phyloP scores from a whole-genome alignment of 331 rosid species.

The Rosa hybrid region DNA sequence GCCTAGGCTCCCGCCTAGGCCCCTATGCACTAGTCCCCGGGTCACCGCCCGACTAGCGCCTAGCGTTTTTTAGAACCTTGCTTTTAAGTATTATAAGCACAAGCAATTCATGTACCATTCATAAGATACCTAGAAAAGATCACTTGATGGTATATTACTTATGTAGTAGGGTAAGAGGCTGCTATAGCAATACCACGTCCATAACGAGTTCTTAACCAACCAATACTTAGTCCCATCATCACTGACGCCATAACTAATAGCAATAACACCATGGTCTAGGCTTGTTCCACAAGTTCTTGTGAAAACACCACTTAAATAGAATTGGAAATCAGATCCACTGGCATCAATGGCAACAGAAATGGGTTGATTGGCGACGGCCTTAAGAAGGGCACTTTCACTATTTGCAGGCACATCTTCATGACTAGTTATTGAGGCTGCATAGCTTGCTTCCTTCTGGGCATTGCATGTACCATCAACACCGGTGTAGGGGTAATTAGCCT shows the following conservation, averaged over 20 bases:
- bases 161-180: not conserved
- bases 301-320: not conserved
- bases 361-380: not conserved
- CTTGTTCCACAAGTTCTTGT: not conserved
- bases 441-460: not conserved
- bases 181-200: not conserved
- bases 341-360: not conserved
- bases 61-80: no score
- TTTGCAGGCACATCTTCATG: not conserved
- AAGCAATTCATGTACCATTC: not conserved
- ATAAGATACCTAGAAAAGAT: no score
- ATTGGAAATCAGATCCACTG: not conserved
- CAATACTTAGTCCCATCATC: not conserved
- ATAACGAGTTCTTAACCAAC: not conserved
- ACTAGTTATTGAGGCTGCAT: not conserved
- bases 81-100: not conserved
- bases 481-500: not conserved
- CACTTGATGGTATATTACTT: not conserved
- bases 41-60: no score
- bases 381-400: not conserved
- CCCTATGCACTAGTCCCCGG: no score
- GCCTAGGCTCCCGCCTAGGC: no score
- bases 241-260: not conserved
- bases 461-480: not conserved
- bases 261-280: not conserved